Conservation (phyloP, 2,329 filamentous ascomycete species). For the Pseudogymnoascus verrucosus region DNA sequence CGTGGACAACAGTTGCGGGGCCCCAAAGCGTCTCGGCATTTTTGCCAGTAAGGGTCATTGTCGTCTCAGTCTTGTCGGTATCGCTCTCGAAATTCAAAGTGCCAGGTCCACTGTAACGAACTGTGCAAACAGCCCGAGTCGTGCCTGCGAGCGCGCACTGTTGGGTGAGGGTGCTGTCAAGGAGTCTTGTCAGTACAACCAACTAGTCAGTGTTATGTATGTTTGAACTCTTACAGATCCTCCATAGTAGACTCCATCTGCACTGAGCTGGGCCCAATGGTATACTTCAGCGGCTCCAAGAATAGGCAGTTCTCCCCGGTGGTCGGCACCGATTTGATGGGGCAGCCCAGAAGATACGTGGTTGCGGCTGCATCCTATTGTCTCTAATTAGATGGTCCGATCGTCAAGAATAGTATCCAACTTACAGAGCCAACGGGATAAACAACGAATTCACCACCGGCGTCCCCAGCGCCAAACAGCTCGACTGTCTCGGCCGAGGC, state of each 20-base stretch:
- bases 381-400: background rate
- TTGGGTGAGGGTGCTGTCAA: background rate
- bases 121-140: background rate
- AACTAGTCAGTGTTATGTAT: background rate
- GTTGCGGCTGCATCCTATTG: background rate
- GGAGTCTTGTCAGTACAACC: background rate
- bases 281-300: background rate
- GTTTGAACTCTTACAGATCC: conserved; percentile 4
- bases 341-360: background rate
- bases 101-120: background rate
- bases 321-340: background rate
- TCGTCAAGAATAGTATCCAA: background rate
- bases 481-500: background rate
- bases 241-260: background rate
- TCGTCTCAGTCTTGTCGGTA: background rate
- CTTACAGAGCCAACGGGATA: background rate
- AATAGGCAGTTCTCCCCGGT: background rate
- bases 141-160: background rate
- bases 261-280: background rate
- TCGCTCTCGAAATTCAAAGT: background rate
- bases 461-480: background rate
- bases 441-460: background rate
- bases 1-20: background rate
- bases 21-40: background rate
- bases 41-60: background rate